Conservation (phyloP, 1,284 basidiomycete species). For the Pseudozyma hubeiensis region DNA sequence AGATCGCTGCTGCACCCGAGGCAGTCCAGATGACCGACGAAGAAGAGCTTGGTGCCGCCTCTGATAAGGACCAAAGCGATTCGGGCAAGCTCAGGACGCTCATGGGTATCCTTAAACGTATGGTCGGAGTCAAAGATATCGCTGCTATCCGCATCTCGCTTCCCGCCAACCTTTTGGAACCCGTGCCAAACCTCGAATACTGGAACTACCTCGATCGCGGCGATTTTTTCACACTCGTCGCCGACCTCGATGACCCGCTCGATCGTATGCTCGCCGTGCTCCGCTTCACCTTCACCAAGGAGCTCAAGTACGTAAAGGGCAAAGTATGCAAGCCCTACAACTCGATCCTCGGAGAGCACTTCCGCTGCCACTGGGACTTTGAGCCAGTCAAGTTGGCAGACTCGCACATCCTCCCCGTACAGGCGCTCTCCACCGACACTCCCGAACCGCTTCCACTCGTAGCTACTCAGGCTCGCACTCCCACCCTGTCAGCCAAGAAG, state of each 20-base stretch:
- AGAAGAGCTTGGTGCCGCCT: conserved; percentile 59
- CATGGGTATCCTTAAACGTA: conserved; percentile 63
- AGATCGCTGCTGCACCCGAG: conserved; percentile 55
- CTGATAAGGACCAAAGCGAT: conserved; percentile 59
- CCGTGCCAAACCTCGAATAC: conserved; percentile 67
- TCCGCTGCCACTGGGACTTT: conserved; percentile 67
- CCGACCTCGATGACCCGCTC: conserved; percentile 87
- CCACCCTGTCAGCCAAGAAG: conserved; percentile 33
- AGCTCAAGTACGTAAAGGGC: conserved; percentile 87
- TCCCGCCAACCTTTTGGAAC: conserved; percentile 66
- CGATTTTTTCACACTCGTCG: conserved; percentile 85
- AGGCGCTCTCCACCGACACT: conserved; percentile 26
- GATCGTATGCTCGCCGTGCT: conserved; percentile 91
- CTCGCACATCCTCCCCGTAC: conserved; percentile 51
- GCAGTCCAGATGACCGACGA: conserved; percentile 60
- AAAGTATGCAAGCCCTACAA: conserved; percentile 92
- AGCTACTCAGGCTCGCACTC: conserved; percentile 21
- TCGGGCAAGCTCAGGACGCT: conserved; percentile 65
- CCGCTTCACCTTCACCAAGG: conserved; percentile 88
- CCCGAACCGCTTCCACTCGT: conserved; percentile 42
- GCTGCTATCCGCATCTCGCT: conserved; percentile 66
- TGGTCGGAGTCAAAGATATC: conserved; percentile 67
- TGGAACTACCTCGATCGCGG: conserved; percentile 89
- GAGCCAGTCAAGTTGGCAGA: conserved; percentile 43
- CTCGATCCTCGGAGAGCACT: conserved; percentile 65